Conservation (phyloP, 108 stramenopile species). For the Nannochloropsis salina region DNA sequence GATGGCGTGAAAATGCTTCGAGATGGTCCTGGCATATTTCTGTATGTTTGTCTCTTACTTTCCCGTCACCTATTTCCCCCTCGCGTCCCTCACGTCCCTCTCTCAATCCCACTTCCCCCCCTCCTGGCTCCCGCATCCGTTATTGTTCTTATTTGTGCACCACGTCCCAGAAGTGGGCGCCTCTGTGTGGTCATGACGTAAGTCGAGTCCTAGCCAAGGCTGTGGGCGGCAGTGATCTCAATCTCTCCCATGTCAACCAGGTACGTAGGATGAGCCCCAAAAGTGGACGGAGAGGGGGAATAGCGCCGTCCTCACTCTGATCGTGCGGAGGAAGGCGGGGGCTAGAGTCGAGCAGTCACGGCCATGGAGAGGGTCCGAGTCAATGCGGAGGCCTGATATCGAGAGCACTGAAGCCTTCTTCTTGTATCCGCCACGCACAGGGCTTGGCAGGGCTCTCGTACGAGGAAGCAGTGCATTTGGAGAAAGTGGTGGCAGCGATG, state of each 20-base stretch:
- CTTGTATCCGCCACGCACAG: background rate
- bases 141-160: background rate
- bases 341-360: background rate
- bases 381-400: background rate
- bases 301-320: background rate
- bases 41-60: background rate
- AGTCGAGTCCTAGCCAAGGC: constrained; percentile 8
- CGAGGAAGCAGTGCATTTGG: background rate
- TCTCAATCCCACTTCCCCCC: background rate
- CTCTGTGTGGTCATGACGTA: background rate
- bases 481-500: background rate
- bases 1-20: background rate
- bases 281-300: background rate
- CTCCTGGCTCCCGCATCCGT: background rate
- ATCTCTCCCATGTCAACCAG: constrained; percentile 1
- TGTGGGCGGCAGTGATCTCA: background rate
- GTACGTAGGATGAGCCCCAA: background rate
- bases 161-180: background rate
- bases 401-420: background rate
- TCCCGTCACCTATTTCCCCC: background rate
- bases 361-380: background rate
- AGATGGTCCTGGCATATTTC: background rate
- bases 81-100: too few species aligned
- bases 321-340: background rate
- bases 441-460: background rate